Base-by-base conservation (phyloP, 495 filamentous ascomycete genomes). In the Aspergillus nidulans region DNA sequence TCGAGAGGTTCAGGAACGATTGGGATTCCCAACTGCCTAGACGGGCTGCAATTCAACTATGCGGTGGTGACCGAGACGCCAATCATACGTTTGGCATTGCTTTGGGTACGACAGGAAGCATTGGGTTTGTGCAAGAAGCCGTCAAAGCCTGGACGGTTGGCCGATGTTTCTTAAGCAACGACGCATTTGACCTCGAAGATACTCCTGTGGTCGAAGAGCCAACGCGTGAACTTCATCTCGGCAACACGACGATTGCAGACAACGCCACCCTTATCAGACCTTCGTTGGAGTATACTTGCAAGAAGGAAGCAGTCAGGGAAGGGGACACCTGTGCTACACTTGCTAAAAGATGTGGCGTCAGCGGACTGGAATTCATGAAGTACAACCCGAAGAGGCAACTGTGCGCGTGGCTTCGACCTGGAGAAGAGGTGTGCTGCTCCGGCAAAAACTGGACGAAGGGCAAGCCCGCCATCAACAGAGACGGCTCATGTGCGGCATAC, bases 351-450 rank as follows among this genome's bases (percentile, higher is more conserved):
- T 80, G 78, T 54, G 70, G 67, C 19, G 74, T 79, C 15, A 60
- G 67, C 8, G 41, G 25, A 3, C 62, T 56, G 0, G 61, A 75
- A 26, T 73, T 79, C 41, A 69, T 58, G 23, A 67, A 69, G 49
- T 72, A 64, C 59, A 80, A 79, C 60, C 39, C 70, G 1, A 56
- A 43, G 6, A 15, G 60, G 2, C 60, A 56, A 25, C 48, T 76
- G 4, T 80, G 75, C 61, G 61, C 66, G 4, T 66, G 36, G 3
- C 63, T 80, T 3, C 49, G 48, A 25, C 34, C 59, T 5, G 56
- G 61, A 3, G 64, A 80, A 45, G 49, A 67, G n/a, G 73, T 81
- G 18, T 83, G 79, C 67, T 81, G 80, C 55, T 68, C 69, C 1
- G 18, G 55, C 2, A 79, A 76, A 15, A 57, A 52, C 1, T 55